Evolutionary conservation across 2,329 filamentous ascomycete species (phyloP).

Genomic region (Aspergillus alliaceus): DNA sequence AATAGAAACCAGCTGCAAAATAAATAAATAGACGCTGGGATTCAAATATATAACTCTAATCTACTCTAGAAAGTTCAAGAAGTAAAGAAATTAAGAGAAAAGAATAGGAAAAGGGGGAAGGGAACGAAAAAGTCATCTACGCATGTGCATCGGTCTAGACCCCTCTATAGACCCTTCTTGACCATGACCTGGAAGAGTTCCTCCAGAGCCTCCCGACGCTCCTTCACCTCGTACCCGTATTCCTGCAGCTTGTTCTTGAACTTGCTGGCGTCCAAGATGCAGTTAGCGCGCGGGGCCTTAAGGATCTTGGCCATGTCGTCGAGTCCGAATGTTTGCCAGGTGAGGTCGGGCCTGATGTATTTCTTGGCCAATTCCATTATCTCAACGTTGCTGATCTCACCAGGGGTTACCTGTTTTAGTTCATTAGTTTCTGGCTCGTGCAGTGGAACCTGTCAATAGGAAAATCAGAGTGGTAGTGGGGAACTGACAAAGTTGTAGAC

Average conservation of each 20-base stretch:
- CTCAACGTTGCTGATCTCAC: neutral
- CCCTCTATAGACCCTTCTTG: too few species aligned
- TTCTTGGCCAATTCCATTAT: conserved; percentile 1
- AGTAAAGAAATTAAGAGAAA: too few species aligned
- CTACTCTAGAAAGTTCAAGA: too few species aligned
- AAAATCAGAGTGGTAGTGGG: neutral
- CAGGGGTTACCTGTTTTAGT: neutral
- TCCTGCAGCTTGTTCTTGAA: neutral
- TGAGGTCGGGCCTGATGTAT: neutral
- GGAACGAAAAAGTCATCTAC: too few species aligned
- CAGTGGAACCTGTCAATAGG: too few species aligned
- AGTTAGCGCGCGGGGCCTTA: neutral
- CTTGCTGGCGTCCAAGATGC: neutral
- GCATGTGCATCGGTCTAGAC: too few species aligned
- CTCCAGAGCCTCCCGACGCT: neutral
- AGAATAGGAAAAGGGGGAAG: too few species aligned
- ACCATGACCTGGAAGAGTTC: neutral
- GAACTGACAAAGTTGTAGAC: neutral
- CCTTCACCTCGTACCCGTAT: neutral
- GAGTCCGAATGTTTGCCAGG: neutral
- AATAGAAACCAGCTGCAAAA: too few species aligned
- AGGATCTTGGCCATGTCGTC: neutral
- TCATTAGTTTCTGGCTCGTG: too few species aligned
- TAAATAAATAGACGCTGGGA: too few species aligned
- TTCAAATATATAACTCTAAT: too few species aligned